phyloP scores from a whole-genome alignment of 106 monocot genomes.

The Dactylorhiza incarnata region DNA sequence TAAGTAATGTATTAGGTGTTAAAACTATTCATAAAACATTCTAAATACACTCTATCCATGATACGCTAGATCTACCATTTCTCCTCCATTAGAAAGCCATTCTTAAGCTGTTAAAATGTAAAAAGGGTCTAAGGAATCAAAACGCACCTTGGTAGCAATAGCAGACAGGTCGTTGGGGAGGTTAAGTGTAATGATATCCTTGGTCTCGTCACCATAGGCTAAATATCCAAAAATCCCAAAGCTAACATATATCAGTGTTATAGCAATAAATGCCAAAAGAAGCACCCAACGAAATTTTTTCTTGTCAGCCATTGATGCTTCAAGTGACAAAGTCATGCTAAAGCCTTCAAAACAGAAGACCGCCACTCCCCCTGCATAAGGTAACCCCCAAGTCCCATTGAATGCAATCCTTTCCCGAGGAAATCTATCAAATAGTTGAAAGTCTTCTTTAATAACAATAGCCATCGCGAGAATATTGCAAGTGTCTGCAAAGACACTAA shows the following conservation, averaged over 20 bases:
- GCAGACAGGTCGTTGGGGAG: constrained; percentile 76
- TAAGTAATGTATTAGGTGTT: too few species aligned
- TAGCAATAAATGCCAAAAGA: constrained; percentile 52
- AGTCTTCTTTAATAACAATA: constrained; percentile 79
- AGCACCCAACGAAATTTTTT: constrained; percentile 61
- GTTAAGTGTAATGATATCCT: constrained; percentile 89
- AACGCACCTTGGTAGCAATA: constrained; percentile 58
- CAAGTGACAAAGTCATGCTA: constrained; percentile 80
- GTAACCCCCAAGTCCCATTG: constrained; percentile 55
- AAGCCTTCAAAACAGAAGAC: constrained; percentile 98
- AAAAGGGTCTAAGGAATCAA: neutral
- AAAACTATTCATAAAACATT: too few species aligned
- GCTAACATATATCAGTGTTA: constrained; percentile 54
- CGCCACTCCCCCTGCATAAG: constrained; percentile 72
- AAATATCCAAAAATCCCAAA: constrained; percentile 84
- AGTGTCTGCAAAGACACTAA: constrained; percentile 83
- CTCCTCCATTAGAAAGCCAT: neutral
- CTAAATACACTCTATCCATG: too few species aligned
- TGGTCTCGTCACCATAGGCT: constrained; percentile 85
- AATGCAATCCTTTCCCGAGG: constrained; percentile 42
- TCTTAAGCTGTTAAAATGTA: neutral
- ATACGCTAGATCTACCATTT: too few species aligned
- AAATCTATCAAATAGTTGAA: constrained; percentile 39
- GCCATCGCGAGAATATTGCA: constrained; percentile 94
- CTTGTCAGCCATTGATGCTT: constrained; percentile 77